Base-by-base conservation (phyloP, 208 protist species). In the Naegleria fowleri region DNA sequence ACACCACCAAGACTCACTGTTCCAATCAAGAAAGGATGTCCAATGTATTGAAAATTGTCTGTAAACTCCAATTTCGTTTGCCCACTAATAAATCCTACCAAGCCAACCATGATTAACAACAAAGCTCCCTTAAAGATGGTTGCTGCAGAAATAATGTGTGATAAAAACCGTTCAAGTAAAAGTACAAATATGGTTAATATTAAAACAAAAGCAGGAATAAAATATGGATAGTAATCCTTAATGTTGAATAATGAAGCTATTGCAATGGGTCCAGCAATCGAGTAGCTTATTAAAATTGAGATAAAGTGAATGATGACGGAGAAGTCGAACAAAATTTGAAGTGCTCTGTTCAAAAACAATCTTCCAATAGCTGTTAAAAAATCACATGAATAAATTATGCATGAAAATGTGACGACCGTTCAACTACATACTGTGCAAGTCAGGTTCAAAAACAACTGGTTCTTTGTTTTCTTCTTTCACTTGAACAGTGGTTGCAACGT, bases 1-100 rank as follows among this genome's bases (percentile, higher is more conserved):
- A 91, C 83, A 6, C 94, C 94, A 76, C 94, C 94, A 3, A 95
- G 88, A 19, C 93, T 92, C 25, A 95, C 94, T 0, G 94, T 95
- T n/a, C 91, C 91, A 48, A 95, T 95, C 22, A 95, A 75, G 40
- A 95, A 95, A 16, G 93, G 87, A 25, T 90, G 55, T 33, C 92
- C 92, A 83, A 94, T 90, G 19, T 90, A 90, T 5, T 25, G 25
- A 93, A 93, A 95, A 88, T 94, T 85, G 25, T 95, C 90, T 11
- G 22, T 86, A 59, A 92, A 91, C 15, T 84, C 16, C 11, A 83
- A 29, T 33, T 90, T 33, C 29, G 94, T 90, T 38, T 94, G 51
- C 36, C 75, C 40, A 0, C 90, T 55, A 7, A 95, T 79, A n/a
- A 91, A 93, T 38, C 86, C 92, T 48, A 93, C 93, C 11, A 95